A percentile compares a stretch with the other conserved stretches of the same genome.
phyloP scores from a whole-genome alignment of 306 rosid species.

The Chamaecrista fasciculata region DNA sequence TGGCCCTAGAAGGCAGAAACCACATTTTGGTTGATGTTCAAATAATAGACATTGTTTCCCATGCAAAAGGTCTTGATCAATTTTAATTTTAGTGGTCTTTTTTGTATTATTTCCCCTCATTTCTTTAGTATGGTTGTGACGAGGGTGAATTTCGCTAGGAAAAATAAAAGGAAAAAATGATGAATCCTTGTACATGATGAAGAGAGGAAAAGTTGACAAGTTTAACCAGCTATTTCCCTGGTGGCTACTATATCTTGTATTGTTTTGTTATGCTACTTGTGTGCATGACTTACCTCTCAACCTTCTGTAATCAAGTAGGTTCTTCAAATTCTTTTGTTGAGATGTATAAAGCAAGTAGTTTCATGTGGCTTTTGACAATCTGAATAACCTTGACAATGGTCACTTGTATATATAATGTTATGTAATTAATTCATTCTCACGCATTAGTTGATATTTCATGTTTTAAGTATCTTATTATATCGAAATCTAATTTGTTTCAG shows the following conservation, averaged over 20 bases:
- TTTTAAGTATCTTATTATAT: neutral
- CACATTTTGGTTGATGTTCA: neutral
- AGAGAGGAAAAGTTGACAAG: neutral
- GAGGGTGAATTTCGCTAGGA: neutral
- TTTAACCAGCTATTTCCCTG: conserved; percentile 6
- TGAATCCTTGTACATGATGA: conserved; percentile 14
- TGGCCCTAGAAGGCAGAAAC: neutral
- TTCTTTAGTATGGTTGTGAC: neutral
- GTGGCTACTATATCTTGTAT: neutral
- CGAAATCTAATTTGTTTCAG: too few relatives aligned
- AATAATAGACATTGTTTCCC: neutral
- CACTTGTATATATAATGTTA: neutral
- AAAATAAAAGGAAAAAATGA: neutral
- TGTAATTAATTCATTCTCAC: conserved; percentile 8
- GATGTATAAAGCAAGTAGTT: conserved; percentile 4
- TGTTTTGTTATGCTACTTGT: neutral
- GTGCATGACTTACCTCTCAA: neutral
- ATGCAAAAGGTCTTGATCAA: neutral
- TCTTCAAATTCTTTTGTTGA: neutral
- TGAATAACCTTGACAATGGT: neutral
- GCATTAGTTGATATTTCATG: neutral
- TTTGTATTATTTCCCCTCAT: neutral
- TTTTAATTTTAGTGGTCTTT: neutral
- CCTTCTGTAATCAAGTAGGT: conserved; percentile 1
- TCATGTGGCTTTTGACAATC: conserved; percentile 7